Base-by-base conservation (phyloP, 305 asterid species). In the Fraxinus dipetala region DNA sequence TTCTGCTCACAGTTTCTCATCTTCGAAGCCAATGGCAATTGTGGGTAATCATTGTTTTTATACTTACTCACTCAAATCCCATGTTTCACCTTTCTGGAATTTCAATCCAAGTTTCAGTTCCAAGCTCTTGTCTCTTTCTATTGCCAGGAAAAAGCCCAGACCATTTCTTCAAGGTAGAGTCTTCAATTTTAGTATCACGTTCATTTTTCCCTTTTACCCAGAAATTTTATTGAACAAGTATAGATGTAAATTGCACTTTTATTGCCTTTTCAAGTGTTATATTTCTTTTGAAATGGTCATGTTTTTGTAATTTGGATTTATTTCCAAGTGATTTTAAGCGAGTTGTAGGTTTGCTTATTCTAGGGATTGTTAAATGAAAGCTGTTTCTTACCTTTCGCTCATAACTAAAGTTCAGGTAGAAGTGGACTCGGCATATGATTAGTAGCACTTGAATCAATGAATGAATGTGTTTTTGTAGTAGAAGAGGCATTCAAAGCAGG, bases 101-200 rank as follows among this genome's bases (percentile, higher is more conserved):
- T n/a, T 77, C 84, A 81, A 82, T 65, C 89, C 90, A 24, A 84
- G 85, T 82, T 83, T 83, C 79, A 79, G 83, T 83, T 83, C 89
- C 54, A 84, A 43, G 61, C 78, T 87, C 76, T 72, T 86, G 80
- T 85, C 94, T 78, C 28, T 91, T 48, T 85, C 93, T 2, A 73
- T 83, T 86, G 72, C 89, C 74, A 81, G 86, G 86, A 61, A 89
- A 78, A 84, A 54, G 43, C 87, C 87, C 80, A 79, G 85, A 28
- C 87, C 59, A 82, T 38, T 5, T 18, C 86, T 94, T 43, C 82
- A 82, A 75, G 97, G 98, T 89, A 40, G 76, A 77, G 38, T 34
- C 22, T 38, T 80, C 6, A 63, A 36, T 77, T 36, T 74, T 31
- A 54, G 63, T 5, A 5, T 54, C 63, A n/a, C 1, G 6, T 80